Evolutionary conservation across 148 eudicot species (phyloP), one percentile per base, ranked within the genome.

Genomic region (Camellia granthamiana): DNA sequence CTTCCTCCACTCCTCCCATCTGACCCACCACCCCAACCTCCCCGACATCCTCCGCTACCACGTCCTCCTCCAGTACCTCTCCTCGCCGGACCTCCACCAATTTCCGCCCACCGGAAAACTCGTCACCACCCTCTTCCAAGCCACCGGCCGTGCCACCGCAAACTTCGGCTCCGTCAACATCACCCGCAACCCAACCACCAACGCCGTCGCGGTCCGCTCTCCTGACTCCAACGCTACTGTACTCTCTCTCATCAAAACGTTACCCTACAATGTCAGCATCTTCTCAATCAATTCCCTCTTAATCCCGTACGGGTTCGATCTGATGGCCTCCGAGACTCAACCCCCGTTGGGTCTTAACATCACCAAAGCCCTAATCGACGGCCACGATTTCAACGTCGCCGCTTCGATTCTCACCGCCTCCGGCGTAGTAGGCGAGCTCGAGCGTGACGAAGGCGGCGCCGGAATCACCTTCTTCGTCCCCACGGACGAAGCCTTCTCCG

Each of bases 401-500:
- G 92, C 92, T 0, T 85, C 99, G 3, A 96, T 96, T 95, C 76
- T 96, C 4, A 8, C 82, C 11, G 98, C 98, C 0, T 96, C 99
- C 0, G 99, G 99, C 2, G 97, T 96, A 1, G 85, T 88, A 3
- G 76, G 78, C 1, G 99, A 93, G 23, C 89, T 96, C 56, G 92
- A 93, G 16, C 58, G 76, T 0, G 95, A 89, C 55, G 98, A 93
- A 59, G 90, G 83, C 1, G 99, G 99, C 1, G 99, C 99, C 1
- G 99, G 99, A 8, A 88, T 96, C 8, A 96, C 99, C 0, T 77
- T 96, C 0, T 96, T 93, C 59, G 90, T 96, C 7, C 99, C 99
- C 46, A 96, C 99, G 2, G 98, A 93, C 74, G 84, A 82, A 0
- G 97, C 99, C 0, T 96, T 91, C 66, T 80, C 98, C 0, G 85